Percentiles rank a stretch among this genome's conserved stretches.
Conservation (phyloP, 441 rosid genomes). For the Populus trichocarpa region DNA sequence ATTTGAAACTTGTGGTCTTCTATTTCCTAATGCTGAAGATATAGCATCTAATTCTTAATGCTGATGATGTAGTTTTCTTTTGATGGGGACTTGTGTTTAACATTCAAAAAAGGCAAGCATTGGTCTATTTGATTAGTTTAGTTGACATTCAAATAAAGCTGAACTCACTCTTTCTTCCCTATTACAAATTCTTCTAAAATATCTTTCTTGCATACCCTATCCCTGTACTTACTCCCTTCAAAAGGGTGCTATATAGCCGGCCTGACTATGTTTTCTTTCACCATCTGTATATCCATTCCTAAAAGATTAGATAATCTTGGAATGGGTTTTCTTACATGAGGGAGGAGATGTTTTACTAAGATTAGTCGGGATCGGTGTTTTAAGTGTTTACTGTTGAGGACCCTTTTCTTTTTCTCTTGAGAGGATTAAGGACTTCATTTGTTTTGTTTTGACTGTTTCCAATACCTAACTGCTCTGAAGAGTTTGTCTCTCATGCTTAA, state of each 20-base stretch:
- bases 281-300: not conserved
- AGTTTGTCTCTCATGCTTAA: not conserved
- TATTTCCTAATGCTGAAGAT: not conserved
- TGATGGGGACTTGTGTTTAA: not conserved
- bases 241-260: not conserved
- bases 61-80: not conserved
- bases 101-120: not conserved
- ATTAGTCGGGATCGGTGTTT: not conserved
- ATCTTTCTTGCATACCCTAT: not conserved
- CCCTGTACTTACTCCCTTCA: not conserved
- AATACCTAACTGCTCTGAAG: conserved; percentile 1
- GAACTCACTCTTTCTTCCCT: not conserved
- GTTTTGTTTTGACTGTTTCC: not conserved
- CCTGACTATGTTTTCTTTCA: not conserved
- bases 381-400: not conserved
- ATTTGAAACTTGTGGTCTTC: not conserved
- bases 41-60: not conserved
- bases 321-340: not conserved
- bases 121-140: not conserved
- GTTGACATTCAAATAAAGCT: not conserved
- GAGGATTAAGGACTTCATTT: not conserved
- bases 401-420: not conserved
- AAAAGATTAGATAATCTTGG: not conserved
- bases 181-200: not conserved
- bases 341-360: not conserved